phyloP scores from a whole-genome alignment of 2,329 filamentous ascomycete species.

The Aspergillus sp. region DNA sequence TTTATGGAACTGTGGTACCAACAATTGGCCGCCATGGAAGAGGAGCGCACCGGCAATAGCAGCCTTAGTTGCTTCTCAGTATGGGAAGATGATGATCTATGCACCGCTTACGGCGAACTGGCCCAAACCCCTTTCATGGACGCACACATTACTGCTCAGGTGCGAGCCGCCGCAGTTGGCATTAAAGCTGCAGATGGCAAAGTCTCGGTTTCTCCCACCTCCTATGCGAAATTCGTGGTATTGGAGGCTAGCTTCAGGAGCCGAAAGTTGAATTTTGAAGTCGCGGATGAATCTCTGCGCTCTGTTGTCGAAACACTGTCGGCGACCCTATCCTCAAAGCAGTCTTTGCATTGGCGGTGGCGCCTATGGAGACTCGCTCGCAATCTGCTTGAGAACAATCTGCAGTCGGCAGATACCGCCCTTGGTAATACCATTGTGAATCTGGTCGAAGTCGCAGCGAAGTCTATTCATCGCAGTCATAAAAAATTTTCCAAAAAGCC shows the following conservation, averaged over 20 bases:
- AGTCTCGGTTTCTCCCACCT: slow-evolving; percentile 15
- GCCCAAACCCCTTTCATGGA: slow-evolving; percentile 23
- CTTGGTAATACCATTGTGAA: slow-evolving; percentile 12
- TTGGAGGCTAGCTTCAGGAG: slow-evolving; percentile 26
- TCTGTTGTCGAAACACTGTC: slow-evolving; percentile 18
- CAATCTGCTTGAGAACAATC: slow-evolving; percentile 23
- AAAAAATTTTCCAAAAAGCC: slow-evolving; percentile 15
- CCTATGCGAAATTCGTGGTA: slow-evolving; percentile 28
- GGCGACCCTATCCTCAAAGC: slow-evolving; percentile 22
- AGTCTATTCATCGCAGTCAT: slow-evolving; percentile 21
- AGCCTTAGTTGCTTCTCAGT: slow-evolving; percentile 23
- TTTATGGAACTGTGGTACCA: slow-evolving; percentile 34
- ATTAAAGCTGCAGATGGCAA: slow-evolving; percentile 19
- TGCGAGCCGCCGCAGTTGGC: slow-evolving; percentile 21
- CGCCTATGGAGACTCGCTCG: slow-evolving; percentile 31
- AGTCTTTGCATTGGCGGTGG: slow-evolving; percentile 30
- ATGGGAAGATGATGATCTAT: slow-evolving; percentile 39
- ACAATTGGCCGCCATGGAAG: slow-evolving; percentile 29
- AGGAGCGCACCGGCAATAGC: slow-evolving; percentile 17
- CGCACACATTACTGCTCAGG: slow-evolving; percentile 18
- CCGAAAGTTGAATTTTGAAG: slow-evolving; percentile 13
- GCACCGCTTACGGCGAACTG: slow-evolving; percentile 25
- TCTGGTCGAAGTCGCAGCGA: slow-evolving; percentile 20
- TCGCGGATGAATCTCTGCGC: slow-evolving; percentile 15
- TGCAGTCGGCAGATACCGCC: slow-evolving; percentile 12